Evolutionary conservation across 345 rosid species (phyloP).

Genomic region (Streptanthus diversifolius): DNA sequence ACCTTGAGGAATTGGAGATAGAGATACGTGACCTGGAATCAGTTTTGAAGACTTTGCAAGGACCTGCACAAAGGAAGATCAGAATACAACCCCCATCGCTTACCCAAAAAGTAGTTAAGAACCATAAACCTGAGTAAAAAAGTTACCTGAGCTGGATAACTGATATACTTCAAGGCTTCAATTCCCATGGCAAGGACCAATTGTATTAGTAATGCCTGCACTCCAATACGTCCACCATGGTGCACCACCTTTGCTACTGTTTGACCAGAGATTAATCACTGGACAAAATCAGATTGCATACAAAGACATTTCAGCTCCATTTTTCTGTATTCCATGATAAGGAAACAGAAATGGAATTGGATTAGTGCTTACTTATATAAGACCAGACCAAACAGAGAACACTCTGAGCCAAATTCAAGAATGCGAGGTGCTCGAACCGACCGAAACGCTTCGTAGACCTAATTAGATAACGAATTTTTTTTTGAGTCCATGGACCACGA

Average conservation of each 20-base stretch:
- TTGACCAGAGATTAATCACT: conserved; percentile 97
- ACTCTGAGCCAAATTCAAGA: conserved; percentile 86
- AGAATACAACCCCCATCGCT: neutral
- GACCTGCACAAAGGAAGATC: conserved; percentile 51
- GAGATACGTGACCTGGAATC: conserved; percentile 71
- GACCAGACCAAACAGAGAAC: conserved; percentile 91
- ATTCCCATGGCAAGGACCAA: conserved; percentile 93
- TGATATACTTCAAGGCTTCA: conserved; percentile 86
- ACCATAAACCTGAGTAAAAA: neutral
- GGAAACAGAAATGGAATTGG: neutral
- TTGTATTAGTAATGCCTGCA: conserved; percentile 89
- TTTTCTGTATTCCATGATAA: neutral
- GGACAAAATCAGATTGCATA: neutral
- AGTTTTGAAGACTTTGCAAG: conserved; percentile 92
- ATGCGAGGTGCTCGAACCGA: conserved; percentile 86
- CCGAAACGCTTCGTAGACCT: conserved; percentile 94
- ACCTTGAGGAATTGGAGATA: conserved; percentile 66
- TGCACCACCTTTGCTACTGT: conserved; percentile 58
- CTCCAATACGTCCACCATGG: conserved; percentile 97
- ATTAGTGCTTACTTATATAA: conserved; percentile 60
- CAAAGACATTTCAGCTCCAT: neutral
- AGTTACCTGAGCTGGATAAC: conserved; percentile 89
- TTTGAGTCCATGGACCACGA: neutral
- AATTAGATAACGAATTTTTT: neutral
- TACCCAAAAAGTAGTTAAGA: neutral